Conservation (phyloP, 1,284 basidiomycete species). For the Ceratobasidium sp. region DNA sequence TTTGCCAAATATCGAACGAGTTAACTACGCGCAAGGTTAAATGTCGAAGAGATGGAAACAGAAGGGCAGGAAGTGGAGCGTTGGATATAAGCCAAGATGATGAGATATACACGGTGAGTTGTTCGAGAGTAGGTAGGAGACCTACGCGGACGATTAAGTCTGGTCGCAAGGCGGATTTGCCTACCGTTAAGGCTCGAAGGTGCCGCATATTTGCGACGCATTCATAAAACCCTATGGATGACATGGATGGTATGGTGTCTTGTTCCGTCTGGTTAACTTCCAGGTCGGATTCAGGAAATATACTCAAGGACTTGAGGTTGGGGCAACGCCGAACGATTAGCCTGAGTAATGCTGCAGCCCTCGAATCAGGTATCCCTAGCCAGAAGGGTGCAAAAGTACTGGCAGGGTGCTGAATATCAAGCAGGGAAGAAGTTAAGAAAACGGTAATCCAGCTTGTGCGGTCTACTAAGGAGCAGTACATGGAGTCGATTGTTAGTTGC, state of each 20-base stretch:
- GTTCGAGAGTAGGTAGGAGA: background rate
- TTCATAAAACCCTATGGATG: constrained; percentile 3
- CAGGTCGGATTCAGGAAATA: background rate
- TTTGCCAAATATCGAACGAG: background rate
- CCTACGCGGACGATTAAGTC: no score
- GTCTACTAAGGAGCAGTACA: background rate
- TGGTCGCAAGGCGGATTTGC: background rate
- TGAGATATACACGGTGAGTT: background rate
- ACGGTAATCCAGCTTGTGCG: background rate
- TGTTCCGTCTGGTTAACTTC: background rate
- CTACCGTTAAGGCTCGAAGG: constrained; percentile 83
- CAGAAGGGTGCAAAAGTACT: background rate
- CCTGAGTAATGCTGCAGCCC: background rate
- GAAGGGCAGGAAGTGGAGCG: background rate
- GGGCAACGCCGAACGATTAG: background rate
- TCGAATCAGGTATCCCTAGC: background rate
- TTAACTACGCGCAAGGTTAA: background rate
- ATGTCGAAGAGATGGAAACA: background rate
- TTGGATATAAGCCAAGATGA: background rate
- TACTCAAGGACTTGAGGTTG: background rate
- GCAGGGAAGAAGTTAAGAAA: background rate
- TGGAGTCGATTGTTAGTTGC: background rate
- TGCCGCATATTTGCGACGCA: background rate
- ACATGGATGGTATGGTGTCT: background rate
- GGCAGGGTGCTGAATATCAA: background rate